phyloP scores from a whole-genome alignment of 139 green algal species.

The Trebouxia sp. region DNA sequence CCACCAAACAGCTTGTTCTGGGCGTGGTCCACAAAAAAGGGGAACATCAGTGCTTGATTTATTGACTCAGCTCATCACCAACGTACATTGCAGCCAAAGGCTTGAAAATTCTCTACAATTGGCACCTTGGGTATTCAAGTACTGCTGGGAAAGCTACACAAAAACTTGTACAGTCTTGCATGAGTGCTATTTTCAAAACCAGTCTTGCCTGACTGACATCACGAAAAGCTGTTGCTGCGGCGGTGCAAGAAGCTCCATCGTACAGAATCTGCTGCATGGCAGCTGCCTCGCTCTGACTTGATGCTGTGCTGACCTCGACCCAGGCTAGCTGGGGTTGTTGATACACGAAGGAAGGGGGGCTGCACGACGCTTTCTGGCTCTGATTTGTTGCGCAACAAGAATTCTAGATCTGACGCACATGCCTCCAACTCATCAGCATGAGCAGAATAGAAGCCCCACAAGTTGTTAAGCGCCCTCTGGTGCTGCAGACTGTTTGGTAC shows the following conservation, averaged over 20 bases:
- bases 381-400: not conserved
- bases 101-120: no score
- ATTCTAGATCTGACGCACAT: not conserved
- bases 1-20: no score
- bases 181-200: no score
- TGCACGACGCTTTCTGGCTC: not conserved
- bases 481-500: conserved; percentile 12
- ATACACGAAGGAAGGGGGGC: not conserved
- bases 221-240: not conserved
- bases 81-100: no score
- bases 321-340: not conserved
- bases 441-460: conserved; percentile 4
- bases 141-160: no score
- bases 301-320: not conserved
- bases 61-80: no score
- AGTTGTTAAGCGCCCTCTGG: not conserved
- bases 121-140: no score
- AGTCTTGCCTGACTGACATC: no score
- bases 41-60: no score
- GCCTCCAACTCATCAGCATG: conserved; percentile 17
- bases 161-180: no score
- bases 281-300: not conserved
- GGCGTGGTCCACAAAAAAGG: no score
- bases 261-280: not conserved
- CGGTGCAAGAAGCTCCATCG: not conserved